Conservation (phyloP, 2,329 filamentous ascomycete genomes). For the Emergomyces orientalis region DNA sequence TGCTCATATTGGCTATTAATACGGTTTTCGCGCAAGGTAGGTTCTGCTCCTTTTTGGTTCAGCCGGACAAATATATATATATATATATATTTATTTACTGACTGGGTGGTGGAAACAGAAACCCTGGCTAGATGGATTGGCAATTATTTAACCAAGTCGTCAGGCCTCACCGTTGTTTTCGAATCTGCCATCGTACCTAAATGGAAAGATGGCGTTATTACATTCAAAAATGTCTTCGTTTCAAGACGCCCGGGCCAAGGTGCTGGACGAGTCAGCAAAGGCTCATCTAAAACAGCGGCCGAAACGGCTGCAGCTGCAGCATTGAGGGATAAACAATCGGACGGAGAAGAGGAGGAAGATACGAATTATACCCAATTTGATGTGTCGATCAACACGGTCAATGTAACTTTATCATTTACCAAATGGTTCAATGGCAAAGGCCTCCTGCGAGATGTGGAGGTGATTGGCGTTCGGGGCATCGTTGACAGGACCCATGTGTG, state of each 20-base stretch:
- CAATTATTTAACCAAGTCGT: slow-evolving; percentile 89
- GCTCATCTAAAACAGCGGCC: slow-evolving; percentile 73
- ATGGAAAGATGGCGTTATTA: slow-evolving; percentile 91
- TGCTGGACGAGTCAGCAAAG: slow-evolving; percentile 78
- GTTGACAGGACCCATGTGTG: slow-evolving; percentile 78
- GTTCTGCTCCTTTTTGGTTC: slow-evolving; percentile 17
- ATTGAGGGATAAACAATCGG: slow-evolving; percentile 32
- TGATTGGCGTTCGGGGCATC: slow-evolving; percentile 86
- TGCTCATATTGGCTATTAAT: slow-evolving; percentile 84
- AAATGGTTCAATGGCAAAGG: slow-evolving; percentile 99
- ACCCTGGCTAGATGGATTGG: slow-evolving; percentile 87
- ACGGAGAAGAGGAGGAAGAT: slow-evolving; percentile 56
- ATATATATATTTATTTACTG: slow-evolving; percentile 9
- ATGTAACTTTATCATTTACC: slow-evolving; percentile 92
- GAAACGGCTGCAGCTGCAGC: slow-evolving; percentile 71
- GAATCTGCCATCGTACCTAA: slow-evolving; percentile 95
- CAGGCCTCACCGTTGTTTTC: slow-evolving; percentile 87
- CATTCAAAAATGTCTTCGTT: slow-evolving; percentile 92
- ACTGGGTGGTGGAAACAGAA: slow-evolving; percentile 46
- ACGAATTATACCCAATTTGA: slow-evolving; percentile 98
- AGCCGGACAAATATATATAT: slow-evolving; percentile 11
- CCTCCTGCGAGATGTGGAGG: slow-evolving; percentile 79
- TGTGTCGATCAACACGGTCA: slow-evolving; percentile 85
- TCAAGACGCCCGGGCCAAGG: slow-evolving; percentile 79
- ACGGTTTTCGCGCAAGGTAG: slow-evolving; percentile 88